Evolutionary conservation across 768 basidiomycete species (phyloP).

Genomic region (Tubosaeta sp.): DNA sequence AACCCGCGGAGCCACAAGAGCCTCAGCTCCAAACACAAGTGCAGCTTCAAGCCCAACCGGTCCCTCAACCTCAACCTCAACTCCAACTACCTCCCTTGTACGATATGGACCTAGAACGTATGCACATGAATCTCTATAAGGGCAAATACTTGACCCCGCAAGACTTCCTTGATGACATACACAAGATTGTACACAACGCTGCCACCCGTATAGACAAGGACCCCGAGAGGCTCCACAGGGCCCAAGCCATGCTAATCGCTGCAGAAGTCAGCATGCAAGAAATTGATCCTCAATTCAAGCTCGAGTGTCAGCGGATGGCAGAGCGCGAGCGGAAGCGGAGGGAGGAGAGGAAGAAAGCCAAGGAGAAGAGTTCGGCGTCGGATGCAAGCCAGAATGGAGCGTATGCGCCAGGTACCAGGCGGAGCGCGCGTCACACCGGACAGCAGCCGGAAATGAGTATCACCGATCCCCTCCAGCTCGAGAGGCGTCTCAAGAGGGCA

Average conservation of each 20-base stretch:
- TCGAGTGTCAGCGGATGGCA: slow-evolving; percentile 90
- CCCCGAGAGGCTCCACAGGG: slow-evolving; percentile 69
- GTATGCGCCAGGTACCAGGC: slow-evolving; percentile 51
- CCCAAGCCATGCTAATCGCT: slow-evolving; percentile 86
- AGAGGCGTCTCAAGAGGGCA: slow-evolving; percentile 70
- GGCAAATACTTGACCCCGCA: slow-evolving; percentile 83
- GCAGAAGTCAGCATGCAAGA: slow-evolving; percentile 82
- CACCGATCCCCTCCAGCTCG: slow-evolving; percentile 71
- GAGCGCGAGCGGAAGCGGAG: slow-evolving; percentile 64
- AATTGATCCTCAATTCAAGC: slow-evolving; percentile 70
- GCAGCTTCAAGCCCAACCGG: slow-evolving; percentile 35
- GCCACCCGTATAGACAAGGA: slow-evolving; percentile 56
- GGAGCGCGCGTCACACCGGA: slow-evolving; percentile 74
- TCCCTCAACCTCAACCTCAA: slow-evolving; percentile 29
- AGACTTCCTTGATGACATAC: slow-evolving; percentile 81
- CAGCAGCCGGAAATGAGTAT: slow-evolving; percentile 65
- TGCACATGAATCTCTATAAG: slow-evolving; percentile 82
- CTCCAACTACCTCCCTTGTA: slow-evolving; percentile 50
- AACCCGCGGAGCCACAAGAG: slow-evolving; percentile 17
- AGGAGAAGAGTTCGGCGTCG: slow-evolving; percentile 21
- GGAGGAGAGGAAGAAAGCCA: slow-evolving; percentile 44
- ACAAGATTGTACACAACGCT: slow-evolving; percentile 77
- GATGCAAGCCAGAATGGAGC: slow-evolving; percentile 29
- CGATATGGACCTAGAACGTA: slow-evolving; percentile 89
- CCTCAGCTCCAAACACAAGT: slow-evolving; percentile 35